Evolutionary conservation across 768 basidiomycete genomes (phyloP).

Genomic region (Pleurotus cornucopiae): DNA sequence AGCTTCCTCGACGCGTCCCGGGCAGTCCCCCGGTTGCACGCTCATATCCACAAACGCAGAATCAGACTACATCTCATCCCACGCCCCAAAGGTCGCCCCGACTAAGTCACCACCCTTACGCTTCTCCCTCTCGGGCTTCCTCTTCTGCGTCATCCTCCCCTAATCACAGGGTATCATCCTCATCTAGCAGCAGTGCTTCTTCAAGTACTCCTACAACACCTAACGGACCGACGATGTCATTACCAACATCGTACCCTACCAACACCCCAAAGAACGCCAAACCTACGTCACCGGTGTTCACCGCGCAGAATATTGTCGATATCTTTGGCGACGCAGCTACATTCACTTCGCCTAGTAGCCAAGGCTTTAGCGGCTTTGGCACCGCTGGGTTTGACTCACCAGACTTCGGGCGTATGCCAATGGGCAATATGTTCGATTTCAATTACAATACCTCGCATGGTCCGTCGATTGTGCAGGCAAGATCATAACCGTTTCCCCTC

Average conservation of each 20-base stretch:
- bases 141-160: slow-evolving; percentile 1
- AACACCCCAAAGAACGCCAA: neutral
- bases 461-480: neutral
- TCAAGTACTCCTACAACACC: slow-evolving; percentile 9
- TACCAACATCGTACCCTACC: neutral
- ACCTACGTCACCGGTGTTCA: neutral
- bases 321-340: slow-evolving; percentile 1
- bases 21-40: slow-evolving; percentile 11
- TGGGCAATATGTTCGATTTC: neutral
- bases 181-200: slow-evolving; percentile 12
- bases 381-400: too few relatives aligned
- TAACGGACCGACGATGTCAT: neutral
- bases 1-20: slow-evolving; percentile 22
- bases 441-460: neutral
- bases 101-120: slow-evolving; percentile 3
- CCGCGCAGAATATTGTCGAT: neutral
- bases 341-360: too few relatives aligned
- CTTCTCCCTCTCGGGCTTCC: slow-evolving; percentile 11
- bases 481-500: neutral
- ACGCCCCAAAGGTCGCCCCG: slow-evolving; percentile 6
- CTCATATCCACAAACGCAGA: slow-evolving; percentile 8
- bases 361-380: too few relatives aligned
- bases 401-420: neutral
- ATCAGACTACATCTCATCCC: neutral
- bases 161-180: slow-evolving; percentile 1